Evolutionary conservation across 768 basidiomycete genomes (phyloP), one percentile per base, ranked within the genome.

Genomic region (Lentinula sp.): DNA sequence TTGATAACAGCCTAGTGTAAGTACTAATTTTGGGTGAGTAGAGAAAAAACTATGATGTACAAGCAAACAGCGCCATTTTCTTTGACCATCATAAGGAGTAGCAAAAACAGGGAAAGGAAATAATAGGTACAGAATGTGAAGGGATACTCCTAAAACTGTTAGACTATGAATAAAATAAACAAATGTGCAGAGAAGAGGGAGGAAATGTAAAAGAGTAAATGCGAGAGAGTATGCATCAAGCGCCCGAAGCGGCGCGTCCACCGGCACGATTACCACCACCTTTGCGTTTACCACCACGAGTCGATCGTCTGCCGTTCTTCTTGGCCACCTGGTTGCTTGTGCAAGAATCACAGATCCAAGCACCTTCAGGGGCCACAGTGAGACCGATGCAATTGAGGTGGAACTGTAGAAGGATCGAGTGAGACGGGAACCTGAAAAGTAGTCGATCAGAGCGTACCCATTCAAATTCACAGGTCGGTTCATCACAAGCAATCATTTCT

Each of bases 401-500:
- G 79, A 93, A 94, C 91, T 94, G 66, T 45, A 55, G 57, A 42
- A 57, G 52, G 15, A 5, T 59, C 52, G 46, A 60, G 35, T 48
- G 46, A 48, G 65, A 60, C 33, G 64, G 61, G 57, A 55, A n/a
- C 16, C 35, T 28, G 55, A 53, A 51, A 43, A 28, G 50, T 57
- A 58, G 49, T 42, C 57, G 39, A 57, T 52, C 56, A 58, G 58
- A 59, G 87, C 91, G 70, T 66, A 95, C 94, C 94, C 94, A 97
- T 88, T 95, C 93, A 61, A 80, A 79, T 66, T 87, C 85, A 74
- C 94, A 96, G 49, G 80, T 78, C 16, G 78, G 76, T 67, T 87
- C 91, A 71, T 97, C 94, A 71, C 94, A 97, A 23, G 87, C 94
- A 66, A 97, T 91, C 94, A 97, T 96, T 76, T 95, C 90, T 41